phyloP scores from a whole-genome alignment of 163 green algal species.

The Scenedesmus sp. region DNA sequence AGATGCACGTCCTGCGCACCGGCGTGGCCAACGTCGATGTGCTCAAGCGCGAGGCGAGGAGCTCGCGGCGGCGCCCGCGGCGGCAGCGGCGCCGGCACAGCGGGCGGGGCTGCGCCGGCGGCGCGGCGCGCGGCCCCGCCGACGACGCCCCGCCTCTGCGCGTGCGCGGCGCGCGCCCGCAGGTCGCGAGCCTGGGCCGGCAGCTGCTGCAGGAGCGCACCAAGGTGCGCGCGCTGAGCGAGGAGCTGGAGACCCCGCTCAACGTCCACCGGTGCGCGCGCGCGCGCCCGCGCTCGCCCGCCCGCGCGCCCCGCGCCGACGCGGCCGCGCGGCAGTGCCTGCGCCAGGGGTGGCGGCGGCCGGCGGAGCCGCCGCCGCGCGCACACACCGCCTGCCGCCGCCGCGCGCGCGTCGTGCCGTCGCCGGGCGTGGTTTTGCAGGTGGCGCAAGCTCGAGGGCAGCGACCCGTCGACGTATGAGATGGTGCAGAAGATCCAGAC shows the following conservation, averaged over 20 bases:
- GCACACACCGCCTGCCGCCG: no score
- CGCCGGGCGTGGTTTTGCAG: conserved; percentile 53
- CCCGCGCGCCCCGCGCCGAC: no score
- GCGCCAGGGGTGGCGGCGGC: background rate
- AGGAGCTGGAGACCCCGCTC: conserved; percentile 95
- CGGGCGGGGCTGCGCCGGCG: no score
- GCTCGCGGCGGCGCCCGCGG: background rate
- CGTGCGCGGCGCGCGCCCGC: background rate
- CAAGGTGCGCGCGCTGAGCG: conserved; percentile 84
- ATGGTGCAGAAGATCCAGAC: conserved; percentile 96
- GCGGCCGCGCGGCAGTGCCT: no score
- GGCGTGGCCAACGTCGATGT: conserved; percentile 84
- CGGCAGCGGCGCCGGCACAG: no score
- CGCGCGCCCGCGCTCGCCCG: background rate
- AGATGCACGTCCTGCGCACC: conserved; percentile 83
- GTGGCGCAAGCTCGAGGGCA: conserved; percentile 95
- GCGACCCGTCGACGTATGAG: conserved; percentile 89
- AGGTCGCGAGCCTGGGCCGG: conserved; percentile 68
- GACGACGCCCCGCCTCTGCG: no score
- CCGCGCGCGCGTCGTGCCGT: no score
- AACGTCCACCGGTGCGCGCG: conserved; percentile 85
- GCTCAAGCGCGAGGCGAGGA: conserved; percentile 90
- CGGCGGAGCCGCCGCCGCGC: no score
- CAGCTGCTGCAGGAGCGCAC: conserved; percentile 87
- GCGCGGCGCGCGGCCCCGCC: no score